Evolutionary conservation across 371 early-diverging fungal species (phyloP).

Genomic region (Rhizopus arrhizus): DNA sequence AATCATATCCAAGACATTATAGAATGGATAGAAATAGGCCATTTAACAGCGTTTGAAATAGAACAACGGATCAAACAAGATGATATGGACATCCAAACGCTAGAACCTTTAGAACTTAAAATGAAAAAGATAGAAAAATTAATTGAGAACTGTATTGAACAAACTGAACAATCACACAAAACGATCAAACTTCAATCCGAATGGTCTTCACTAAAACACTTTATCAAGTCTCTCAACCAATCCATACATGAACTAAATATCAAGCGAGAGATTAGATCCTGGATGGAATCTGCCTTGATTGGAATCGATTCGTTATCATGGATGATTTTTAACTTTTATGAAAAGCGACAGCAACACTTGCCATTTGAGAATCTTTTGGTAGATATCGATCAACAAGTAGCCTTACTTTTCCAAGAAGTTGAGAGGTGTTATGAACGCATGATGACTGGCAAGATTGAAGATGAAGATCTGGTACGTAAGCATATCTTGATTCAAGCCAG

Average conservation of each 20-base stretch:
- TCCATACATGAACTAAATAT: constrained; percentile 23
- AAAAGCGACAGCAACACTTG: constrained; percentile 24
- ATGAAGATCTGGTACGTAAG: constrained; percentile 43
- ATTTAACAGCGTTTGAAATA: constrained; percentile 40
- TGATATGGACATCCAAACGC: constrained; percentile 13
- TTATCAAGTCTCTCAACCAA: constrained; percentile 36
- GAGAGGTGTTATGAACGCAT: constrained; percentile 57
- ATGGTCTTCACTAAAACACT: constrained; percentile 54
- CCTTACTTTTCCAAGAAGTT: constrained; percentile 52
- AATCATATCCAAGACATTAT: constrained; percentile 26
- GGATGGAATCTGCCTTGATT: constrained; percentile 35
- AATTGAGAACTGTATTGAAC: too few relatives aligned
- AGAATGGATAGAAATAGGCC: constrained; percentile 43
- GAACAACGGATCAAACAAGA: constrained; percentile 42
- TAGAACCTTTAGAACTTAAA: constrained; percentile 21
- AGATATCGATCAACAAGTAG: constrained; percentile 58
- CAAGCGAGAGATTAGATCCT: constrained; percentile 12
- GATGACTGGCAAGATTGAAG: constrained; percentile 41
- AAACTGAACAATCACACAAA: not conserved
- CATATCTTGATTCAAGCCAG: constrained; percentile 41
- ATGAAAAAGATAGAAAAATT: too few relatives aligned
- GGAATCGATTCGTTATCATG: constrained; percentile 44
- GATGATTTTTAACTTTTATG: constrained; percentile 48
- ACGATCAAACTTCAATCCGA: constrained; percentile 49
- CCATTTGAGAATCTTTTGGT: constrained; percentile 41